Evolutionary conservation across 495 filamentous ascomycete species (phyloP), one percentile per base, ranked within the genome.

Genomic region (Penicillium lagena): DNA sequence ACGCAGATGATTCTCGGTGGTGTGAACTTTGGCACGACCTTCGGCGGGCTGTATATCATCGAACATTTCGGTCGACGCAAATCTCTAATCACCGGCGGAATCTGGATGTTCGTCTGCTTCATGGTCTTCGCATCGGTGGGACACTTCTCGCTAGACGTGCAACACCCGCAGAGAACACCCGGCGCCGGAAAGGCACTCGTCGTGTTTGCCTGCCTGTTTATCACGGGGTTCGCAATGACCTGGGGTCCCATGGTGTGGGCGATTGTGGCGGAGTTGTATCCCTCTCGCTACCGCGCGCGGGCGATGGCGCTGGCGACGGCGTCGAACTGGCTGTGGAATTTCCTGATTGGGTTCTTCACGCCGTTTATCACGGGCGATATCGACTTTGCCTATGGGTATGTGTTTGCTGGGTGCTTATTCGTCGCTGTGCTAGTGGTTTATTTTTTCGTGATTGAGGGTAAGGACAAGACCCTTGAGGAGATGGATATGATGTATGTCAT

Each of bases 271-370:
- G 89, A 95, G 62, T 71, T 91, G 40, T 94, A 87, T 57, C 88
- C 89, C 12, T 76, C 78, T 12, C 71, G 79, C 17, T 89, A 88
- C 50, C 77, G 86, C 8, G 85, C 85, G 0, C 75, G 78, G 9
- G 81, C 75, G 13, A 89, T 89, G 82, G 82, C 82, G n/a, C 56
- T 89, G 11, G 83, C 84, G 7, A 91, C 89, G 0, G 80, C 84
- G 1, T 79, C 79, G 13, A 95, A 93, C 66, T 95, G 89, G 89
- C 71, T 83, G 31, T 91, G 83, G 83, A 95, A 93, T 54, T 94
- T 90, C 67, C 58, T 90, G 41, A 74, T 93, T 41, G 76, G 79
- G 1, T 89, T 91, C 67, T 86, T 90, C 63, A 89, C 87, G 0
- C 85, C 87, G 0, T 82, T 86, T 52, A 86, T 87, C 50, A 82